phyloP scores from a whole-genome alignment of 305 asterid genomes.

The Striga hermonthica region DNA sequence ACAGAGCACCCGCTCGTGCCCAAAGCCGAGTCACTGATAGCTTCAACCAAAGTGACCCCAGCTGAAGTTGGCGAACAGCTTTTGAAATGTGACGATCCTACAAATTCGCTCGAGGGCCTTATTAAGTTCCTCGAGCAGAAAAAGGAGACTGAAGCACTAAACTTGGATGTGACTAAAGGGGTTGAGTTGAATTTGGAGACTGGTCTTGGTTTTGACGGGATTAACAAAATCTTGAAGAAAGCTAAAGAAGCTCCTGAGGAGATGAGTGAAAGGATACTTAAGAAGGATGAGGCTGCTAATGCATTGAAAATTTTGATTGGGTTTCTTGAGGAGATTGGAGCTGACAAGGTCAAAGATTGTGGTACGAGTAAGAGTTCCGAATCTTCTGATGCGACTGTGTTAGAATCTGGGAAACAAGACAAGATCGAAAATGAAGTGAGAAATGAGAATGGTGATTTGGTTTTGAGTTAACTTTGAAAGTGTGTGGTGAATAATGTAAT shows the following conservation, averaged over 20 bases:
- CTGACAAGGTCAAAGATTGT: neutral
- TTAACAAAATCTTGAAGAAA: neutral
- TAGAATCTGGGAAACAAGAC: neutral
- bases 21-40: constrained; percentile 32
- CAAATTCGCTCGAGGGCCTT: constrained; percentile 33
- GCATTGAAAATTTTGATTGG: constrained; percentile 3
- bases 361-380: too few species aligned
- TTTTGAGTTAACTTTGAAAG: too few species aligned
- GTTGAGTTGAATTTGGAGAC: neutral
- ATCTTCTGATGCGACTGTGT: neutral
- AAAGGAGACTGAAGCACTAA: constrained; percentile 23
- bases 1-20: constrained; percentile 31
- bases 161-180: neutral
- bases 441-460: neutral
- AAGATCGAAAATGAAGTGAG: neutral
- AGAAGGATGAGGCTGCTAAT: neutral
- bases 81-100: constrained; percentile 36
- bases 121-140: constrained; percentile 34
- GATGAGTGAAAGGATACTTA: neutral
- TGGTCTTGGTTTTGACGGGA: neutral
- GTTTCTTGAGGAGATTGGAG: neutral
- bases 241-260: neutral
- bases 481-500: too few species aligned
- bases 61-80: constrained; percentile 47
- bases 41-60: constrained; percentile 37